Evolutionary conservation across 305 asterid genomes (phyloP), one percentile per base, ranked within the genome.

Genomic region (Fraxinus nigra): DNA sequence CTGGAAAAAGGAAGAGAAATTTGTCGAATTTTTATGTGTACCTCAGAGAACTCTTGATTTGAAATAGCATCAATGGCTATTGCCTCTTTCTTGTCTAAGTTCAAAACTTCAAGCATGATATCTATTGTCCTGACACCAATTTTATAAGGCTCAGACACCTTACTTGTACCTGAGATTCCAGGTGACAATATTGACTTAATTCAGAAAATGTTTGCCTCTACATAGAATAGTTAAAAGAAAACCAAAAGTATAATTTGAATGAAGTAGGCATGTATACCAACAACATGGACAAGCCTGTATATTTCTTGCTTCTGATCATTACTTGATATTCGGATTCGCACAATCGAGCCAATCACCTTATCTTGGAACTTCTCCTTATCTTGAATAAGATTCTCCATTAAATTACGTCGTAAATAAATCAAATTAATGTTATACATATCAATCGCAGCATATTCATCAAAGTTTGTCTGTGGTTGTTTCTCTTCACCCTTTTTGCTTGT

Each of bases 271-370:
- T 54, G 46, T 75, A 77, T 92, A 94, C 98, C 99, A 86, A 91
- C 93, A 85, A 97, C 98, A 90, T 92, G 96, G 82, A 97, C 99
- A 81, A 97, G 95, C 92, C 99, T 89, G 90, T 88, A 88, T 85
- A 95, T 86, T 76, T 97, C 97, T 84, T 89, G 94, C 88, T 90
- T 91, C 91, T 88, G 98, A 86, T 92, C 97, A 84, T 81, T 85
- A 84, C 90, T 85, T 70, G 96, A 88, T 87, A 95, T 86, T 84
- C 88, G 89, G 82, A 97, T 97, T 85, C 98, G 91, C 80, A 94
- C 98, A 84, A 94, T 84, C 18, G 97, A 89, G 63, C 98, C 98
- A 82, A 89, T 75, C 73, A 92, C 97, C 88, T 89, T 92, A 78
- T 81, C 88, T 82, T 83, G 89, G 84, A 93, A 94, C 84, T 85